Conservation (phyloP, 2,329 filamentous ascomycete species). For the Botryotinia calthae region DNA sequence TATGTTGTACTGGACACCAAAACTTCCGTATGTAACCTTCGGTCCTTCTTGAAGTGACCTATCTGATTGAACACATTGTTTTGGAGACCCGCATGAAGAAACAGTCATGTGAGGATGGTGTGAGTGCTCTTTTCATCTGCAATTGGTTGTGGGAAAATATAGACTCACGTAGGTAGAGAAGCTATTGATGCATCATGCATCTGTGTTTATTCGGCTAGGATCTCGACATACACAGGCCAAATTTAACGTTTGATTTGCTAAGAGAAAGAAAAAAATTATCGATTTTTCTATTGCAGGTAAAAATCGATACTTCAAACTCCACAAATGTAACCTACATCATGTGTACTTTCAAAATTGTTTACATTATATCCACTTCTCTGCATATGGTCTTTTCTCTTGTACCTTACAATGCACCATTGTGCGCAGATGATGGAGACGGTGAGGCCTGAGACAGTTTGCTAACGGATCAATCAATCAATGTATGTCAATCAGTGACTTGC, state of each 20-base stretch:
- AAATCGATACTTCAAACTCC: slow-evolving; percentile 15
- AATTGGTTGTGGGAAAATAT: slow-evolving; percentile 27
- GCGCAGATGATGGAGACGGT: slow-evolving; percentile 12
- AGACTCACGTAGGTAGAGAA: neutral
- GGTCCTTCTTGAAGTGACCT: slow-evolving; percentile 29
- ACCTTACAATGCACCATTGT: neutral
- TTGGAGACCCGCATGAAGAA: slow-evolving; percentile 35
- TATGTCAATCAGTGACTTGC: slow-evolving; percentile 6
- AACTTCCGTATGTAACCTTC: slow-evolving; percentile 16
- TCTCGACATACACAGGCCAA: slow-evolving; percentile 3
- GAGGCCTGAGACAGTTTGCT: slow-evolving; percentile 1
- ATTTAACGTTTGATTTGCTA: slow-evolving; percentile 6
- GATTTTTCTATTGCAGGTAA: neutral
- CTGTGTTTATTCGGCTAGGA: slow-evolving; percentile 6
- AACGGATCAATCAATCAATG: slow-evolving; percentile 3
- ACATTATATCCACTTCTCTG: slow-evolving; percentile 14
- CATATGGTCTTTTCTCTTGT: slow-evolving; percentile 3
- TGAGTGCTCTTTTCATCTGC: slow-evolving; percentile 28
- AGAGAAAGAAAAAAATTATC: neutral
- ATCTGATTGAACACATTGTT: slow-evolving; percentile 21
- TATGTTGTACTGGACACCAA: slow-evolving; percentile 15
- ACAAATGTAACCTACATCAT: slow-evolving; percentile 21
- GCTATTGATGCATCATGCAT: slow-evolving; percentile 13
- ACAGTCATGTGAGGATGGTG: slow-evolving; percentile 37
- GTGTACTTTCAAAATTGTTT: slow-evolving; percentile 4